Percentiles rank a stretch among this genome's conserved stretches.
Conservation (phyloP, 106 monocot species). For the Acanthochlamys bracteata region DNA sequence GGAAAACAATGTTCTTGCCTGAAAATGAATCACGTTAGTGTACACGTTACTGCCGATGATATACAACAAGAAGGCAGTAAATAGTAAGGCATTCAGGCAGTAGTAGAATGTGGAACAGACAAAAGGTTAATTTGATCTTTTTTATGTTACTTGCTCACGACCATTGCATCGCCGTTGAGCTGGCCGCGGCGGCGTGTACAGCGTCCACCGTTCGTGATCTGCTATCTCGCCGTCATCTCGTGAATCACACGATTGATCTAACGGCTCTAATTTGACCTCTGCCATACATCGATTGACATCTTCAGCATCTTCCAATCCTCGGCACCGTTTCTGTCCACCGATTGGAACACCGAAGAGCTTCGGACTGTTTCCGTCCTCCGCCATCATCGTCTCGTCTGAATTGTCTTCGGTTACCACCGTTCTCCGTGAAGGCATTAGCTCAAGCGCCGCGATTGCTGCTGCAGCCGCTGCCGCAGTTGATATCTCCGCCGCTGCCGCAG, state of each 20-base stretch:
- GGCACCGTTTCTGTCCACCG: conserved; percentile 3
- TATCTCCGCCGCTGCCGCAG: background rate
- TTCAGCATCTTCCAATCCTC: background rate
- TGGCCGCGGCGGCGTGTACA: background rate
- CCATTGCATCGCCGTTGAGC: background rate
- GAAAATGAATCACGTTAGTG: background rate
- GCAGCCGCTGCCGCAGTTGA: background rate
- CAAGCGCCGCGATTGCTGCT: background rate
- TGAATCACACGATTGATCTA: conserved; percentile 2
- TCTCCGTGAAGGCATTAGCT: background rate
- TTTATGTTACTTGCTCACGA: background rate
- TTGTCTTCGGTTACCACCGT: background rate
- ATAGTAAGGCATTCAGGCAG: too few species aligned
- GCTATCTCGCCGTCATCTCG: background rate
- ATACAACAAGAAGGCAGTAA: background rate
- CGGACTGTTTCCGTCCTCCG: conserved; percentile 3
- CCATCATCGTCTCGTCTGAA: background rate
- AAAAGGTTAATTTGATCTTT: background rate
- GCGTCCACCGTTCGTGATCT: background rate
- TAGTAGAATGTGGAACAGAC: background rate
- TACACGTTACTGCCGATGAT: background rate
- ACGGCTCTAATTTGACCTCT: conserved; percentile 6
- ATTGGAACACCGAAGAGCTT: conserved; percentile 19
- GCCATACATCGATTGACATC: background rate
- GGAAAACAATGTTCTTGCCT: too few species aligned